Evolutionary conservation across 108 stramenopile genomes (phyloP), one percentile per base, ranked within the genome.

Genomic region (Discostella pseudostelligera): DNA sequence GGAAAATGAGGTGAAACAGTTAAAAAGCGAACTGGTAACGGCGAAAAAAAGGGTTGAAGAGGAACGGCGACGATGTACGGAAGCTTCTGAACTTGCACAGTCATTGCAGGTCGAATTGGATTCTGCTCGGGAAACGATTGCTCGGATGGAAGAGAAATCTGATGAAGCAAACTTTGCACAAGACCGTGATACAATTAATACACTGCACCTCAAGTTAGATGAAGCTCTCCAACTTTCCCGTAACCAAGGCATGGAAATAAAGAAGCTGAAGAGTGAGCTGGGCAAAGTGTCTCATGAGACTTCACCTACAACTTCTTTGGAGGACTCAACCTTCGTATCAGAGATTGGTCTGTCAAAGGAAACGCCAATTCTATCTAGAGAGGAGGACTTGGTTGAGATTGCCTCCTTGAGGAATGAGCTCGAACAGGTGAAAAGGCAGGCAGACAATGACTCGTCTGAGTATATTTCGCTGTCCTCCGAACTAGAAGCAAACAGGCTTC

Each of bases 151-250:
- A 47, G 56, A 3, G 0, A 55, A 54, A 26, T 42, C 72, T 35
- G 65, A 67, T 8, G 39, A 60, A 62, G 46, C 55, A 26, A 13
- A 13, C 0, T 5, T 24, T 4, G 20, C 40, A 39, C 12, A 8
- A 9, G 45, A 42, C 36, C 50, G 20, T 39, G 49, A 69, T 12
- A 19, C 55, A 35, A 39, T 19, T 8, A 56, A 37, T 9, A 32
- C 17, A 21, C 6, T 76, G 8, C 46, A 64, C 12, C 22, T 13
- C 1, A 49, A 69, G 57, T 66, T 76, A 26, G 42, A 69, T 16
- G 60, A 76, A 64, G 75, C 75, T 28, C 66, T 62, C 50, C 40
- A 59, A 28, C 66, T 67, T 16, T 66, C 58, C 36, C 21, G 21
- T 51, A 25, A 14, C 21, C 65, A 51, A 46, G 70, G 56, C n/a